A percentile compares a stretch with the other conserved stretches of the same genome.
Evolutionary conservation across 2,329 filamentous ascomycete genomes (phyloP).

Genomic region (Trichophyton simii): DNA sequence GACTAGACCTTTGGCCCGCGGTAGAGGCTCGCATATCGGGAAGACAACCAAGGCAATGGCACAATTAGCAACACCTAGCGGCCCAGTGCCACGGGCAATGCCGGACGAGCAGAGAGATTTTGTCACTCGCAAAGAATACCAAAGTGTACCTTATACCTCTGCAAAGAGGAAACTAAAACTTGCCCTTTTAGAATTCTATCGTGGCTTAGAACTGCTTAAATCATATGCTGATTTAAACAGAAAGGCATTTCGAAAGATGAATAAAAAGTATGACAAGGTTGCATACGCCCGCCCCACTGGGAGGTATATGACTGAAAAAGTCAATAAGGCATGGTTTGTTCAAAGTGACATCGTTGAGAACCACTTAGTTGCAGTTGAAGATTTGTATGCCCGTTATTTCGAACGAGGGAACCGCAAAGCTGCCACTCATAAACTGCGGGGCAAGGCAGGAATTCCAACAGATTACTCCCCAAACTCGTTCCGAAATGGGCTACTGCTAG

Average conservation of each 20-base stretch:
- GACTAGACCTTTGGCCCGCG: conserved; percentile 28
- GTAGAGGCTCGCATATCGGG: conserved; percentile 26
- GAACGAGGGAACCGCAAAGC: conserved; percentile 88
- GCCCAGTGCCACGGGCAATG: conserved; percentile 21
- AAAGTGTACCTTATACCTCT: conserved; percentile 66
- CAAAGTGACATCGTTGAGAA: conserved; percentile 73
- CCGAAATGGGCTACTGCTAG: conserved; percentile 53
- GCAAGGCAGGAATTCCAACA: conserved; percentile 47
- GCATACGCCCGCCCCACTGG: conserved; percentile 63
- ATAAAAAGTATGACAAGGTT: conserved; percentile 96
- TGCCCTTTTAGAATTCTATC: conserved; percentile 85
- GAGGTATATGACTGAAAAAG: conserved; percentile 80
- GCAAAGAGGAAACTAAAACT: conserved; percentile 87
- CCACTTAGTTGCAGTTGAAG: conserved; percentile 69
- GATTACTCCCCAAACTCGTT: conserved; percentile 49
- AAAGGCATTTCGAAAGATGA: conserved; percentile 91
- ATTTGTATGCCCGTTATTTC: conserved; percentile 89
- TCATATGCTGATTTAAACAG: conserved; percentile 81
- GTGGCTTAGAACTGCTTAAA: conserved; percentile 80
- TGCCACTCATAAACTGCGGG: conserved; percentile 73
- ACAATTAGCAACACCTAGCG: conserved; percentile 31
- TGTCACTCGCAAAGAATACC: conserved; percentile 33
- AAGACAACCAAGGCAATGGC: conserved; percentile 44
- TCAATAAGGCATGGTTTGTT: conserved; percentile 84
- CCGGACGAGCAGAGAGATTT: conserved; percentile 36